Conservation (phyloP, 441 rosid genomes). For the Arabidopsis lyrata region DNA sequence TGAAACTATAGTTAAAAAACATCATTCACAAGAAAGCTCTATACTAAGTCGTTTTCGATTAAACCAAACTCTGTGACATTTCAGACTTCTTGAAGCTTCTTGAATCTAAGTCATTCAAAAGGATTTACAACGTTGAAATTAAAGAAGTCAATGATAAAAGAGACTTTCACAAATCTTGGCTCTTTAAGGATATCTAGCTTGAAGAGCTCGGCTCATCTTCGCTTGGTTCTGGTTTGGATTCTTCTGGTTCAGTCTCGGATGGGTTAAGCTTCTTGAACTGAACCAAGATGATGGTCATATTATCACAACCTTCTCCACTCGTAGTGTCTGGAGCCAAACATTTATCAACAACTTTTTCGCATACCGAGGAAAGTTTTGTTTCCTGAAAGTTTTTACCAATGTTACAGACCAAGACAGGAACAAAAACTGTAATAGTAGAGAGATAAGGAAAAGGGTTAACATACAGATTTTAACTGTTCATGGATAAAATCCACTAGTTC, state of each 20-base stretch:
- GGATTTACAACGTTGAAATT: slow-evolving; percentile 36
- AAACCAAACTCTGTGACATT: slow-evolving; percentile 1
- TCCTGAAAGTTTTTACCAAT: slow-evolving; percentile 59
- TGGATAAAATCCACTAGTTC: slow-evolving; percentile 89
- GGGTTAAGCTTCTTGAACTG: slow-evolving; percentile 82
- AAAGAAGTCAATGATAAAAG: slow-evolving; percentile 15
- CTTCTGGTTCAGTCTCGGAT: slow-evolving; percentile 43
- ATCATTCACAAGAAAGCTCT: slow-evolving; percentile 32
- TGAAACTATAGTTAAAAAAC: slow-evolving; percentile 9
- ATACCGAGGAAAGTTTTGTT: slow-evolving; percentile 79
- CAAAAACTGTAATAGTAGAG: not conserved
- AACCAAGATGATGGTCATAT: slow-evolving; percentile 95
- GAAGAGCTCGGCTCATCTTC: slow-evolving; percentile 39
- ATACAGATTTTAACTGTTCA: slow-evolving; percentile 72
- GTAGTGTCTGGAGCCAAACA: slow-evolving; percentile 93
- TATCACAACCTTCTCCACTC: slow-evolving; percentile 93
- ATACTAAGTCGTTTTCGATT: slow-evolving; percentile 33
- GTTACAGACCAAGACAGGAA: slow-evolving; percentile 15
- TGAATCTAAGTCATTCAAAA: slow-evolving; percentile 34
- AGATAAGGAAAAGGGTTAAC: slow-evolving; percentile 10
- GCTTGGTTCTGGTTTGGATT: slow-evolving; percentile 28
- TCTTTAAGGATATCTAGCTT: slow-evolving; percentile 34
- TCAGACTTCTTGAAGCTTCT: slow-evolving; percentile 12
- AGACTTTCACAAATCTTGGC: slow-evolving; percentile 17
- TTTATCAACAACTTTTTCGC: slow-evolving; percentile 83